These are phyloP conservation scores for Diaporthe helianthi DNA, from an alignment of 2,329 filamentous ascomycete species.

Conservation along the genomic window DNA sequence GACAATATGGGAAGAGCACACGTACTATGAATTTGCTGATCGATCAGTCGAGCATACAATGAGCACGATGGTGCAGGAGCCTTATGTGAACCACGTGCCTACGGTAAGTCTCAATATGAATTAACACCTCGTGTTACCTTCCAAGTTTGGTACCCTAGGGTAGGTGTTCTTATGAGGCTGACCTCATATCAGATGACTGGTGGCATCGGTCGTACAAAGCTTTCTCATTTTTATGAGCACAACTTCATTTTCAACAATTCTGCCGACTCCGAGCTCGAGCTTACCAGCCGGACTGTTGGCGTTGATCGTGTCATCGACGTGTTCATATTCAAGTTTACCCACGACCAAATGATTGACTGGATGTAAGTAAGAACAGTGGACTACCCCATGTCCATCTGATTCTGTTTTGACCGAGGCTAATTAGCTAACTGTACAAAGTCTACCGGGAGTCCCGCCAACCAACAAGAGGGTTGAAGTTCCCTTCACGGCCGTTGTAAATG, in stretches of 20 bases:
- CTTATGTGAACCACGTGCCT: conserved; percentile 75
- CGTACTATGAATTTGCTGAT: conserved; percentile 72
- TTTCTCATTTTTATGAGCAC: conserved; percentile 73
- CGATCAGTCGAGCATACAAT: conserved; percentile 76
- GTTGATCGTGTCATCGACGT: conserved; percentile 76
- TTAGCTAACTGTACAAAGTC: conserved; percentile 38
- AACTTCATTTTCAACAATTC: conserved; percentile 81
- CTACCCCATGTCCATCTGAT: neutral
- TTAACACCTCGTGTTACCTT: neutral
- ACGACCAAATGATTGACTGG: conserved; percentile 71
- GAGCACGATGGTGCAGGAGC: conserved; percentile 51
- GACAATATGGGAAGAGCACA: conserved; percentile 81
- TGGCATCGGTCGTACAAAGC: conserved; percentile 68
- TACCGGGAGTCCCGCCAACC: conserved; percentile 64
- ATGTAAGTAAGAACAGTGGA: conserved; percentile 68
- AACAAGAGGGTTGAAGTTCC: conserved; percentile 63
- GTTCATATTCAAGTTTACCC: conserved; percentile 71
- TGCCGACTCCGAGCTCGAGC: conserved; percentile 68
- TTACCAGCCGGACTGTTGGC: conserved; percentile 75
- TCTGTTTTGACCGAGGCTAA: conserved; percentile 5
- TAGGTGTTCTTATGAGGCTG: neutral
- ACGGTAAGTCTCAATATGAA: conserved; percentile 58
- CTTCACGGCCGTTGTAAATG: conserved; percentile 69
- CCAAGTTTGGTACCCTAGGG: no score
- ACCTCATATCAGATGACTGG: conserved; percentile 60